Base-by-base conservation (phyloP, 768 basidiomycete genomes). In the Lactarius psammicola region DNA sequence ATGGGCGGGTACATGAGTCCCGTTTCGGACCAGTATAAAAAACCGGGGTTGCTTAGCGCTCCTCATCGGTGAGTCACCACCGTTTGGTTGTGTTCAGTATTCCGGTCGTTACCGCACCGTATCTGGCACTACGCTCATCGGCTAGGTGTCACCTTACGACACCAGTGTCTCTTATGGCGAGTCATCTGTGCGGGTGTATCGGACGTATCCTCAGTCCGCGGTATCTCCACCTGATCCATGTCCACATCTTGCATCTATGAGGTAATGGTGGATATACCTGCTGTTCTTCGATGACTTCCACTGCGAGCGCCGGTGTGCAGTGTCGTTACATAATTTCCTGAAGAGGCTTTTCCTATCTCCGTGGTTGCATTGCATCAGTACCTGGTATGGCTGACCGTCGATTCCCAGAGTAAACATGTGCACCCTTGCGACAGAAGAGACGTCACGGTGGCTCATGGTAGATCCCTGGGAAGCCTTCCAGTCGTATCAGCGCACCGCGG, bases 391-490 rank as follows among this genome's bases (percentile, higher is more conserved):
- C 60, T 62, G 38, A 66, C 30, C 5, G 10, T 58, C 31, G 4
- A 4, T 38, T 62, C 63, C 68, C 73, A 93, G 92, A 68, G 89
- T 90, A 62, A 85, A 85, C 71, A 94, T 94, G 91, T 94, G 92
- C 78, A 88, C 84, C 59, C 83, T 95, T 40, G 96, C 93, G 13
- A 87, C 94, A 38, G 90, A 95, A 74, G 87, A 95, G 73, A 94
- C 95, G 2, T 89, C 89, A 54, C 84, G 87, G 26, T 98, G 94
- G 94, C 82, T 99, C 54, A 98, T 97, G 95, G 90, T 98, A 53
- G 97, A 99, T 74, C 82, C 94, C 23, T 99, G 95, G 95, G 97
- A 99, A 77, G 94, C 95, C 17, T 89, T 92, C 75, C 95, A 94
- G 76, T 81, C 85, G 56, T 99, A 99, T 80, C 92, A 94, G 73